Conservation (phyloP, 257 asterid genomes). For the Penstemon eatonii region DNA sequence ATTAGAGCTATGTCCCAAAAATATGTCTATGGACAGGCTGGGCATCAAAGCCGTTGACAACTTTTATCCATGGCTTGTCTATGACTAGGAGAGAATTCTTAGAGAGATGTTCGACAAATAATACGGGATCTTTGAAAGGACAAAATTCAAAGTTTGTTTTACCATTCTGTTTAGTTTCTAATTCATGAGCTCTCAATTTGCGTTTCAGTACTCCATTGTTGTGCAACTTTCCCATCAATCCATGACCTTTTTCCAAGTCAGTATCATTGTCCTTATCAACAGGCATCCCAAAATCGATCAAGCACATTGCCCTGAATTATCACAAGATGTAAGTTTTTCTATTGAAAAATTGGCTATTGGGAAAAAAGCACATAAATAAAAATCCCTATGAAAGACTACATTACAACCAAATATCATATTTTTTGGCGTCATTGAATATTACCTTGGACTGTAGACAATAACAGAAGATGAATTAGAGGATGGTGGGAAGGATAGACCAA, state of each 20-base stretch:
- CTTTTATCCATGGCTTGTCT: conserved; percentile 88
- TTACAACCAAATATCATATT: background rate
- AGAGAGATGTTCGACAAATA: conserved; percentile 87
- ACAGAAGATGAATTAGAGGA: conserved; percentile 75
- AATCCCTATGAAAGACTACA: background rate
- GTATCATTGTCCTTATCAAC: conserved; percentile 52
- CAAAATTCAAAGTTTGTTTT: conserved; percentile 65
- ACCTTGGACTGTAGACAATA: conserved; percentile 91
- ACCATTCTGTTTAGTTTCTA: conserved; percentile 50
- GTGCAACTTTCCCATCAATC: conserved; percentile 39
- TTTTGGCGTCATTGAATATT: background rate
- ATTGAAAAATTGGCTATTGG: background rate
- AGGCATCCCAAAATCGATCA: conserved; percentile 83
- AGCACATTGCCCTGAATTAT: conserved; percentile 71
- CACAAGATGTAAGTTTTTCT: conserved; percentile 18
- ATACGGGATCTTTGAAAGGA: conserved; percentile 75
- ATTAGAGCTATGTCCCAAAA: conserved; percentile 57
- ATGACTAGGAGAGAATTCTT: conserved; percentile 76
- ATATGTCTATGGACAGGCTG: conserved; percentile 92
- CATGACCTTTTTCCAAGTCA: conserved; percentile 45
- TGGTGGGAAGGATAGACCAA: conserved; percentile 87
- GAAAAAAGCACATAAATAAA: conserved; percentile 8
- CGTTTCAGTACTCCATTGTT: conserved; percentile 63
- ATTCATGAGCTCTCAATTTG: conserved; percentile 44
- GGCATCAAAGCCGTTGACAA: conserved; percentile 63